Evolutionary conservation across 164 flowering plant genomes (phyloP).

Genomic region (Sedum album): DNA sequence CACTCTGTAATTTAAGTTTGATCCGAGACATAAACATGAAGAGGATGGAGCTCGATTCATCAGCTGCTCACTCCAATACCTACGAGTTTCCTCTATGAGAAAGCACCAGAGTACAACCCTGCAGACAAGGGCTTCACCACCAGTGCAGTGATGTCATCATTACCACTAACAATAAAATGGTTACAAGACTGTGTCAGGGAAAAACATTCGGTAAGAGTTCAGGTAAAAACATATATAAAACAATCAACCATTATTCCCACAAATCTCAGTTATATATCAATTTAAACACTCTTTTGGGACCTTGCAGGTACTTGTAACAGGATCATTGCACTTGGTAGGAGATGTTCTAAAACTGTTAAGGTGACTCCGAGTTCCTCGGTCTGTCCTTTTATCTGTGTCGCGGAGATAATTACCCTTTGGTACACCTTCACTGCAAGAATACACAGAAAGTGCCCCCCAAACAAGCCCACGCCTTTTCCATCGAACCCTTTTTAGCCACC

Average conservation of each 20-base stretch:
- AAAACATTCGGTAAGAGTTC: conserved; percentile 54
- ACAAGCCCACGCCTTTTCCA: conserved; percentile 95
- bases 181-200: conserved; percentile 53
- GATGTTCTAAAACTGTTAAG: conserved; percentile 64
- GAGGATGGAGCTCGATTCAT: no score
- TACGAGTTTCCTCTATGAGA: conserved; percentile 29
- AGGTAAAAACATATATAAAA: conserved; percentile 30
- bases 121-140: conserved; percentile 21
- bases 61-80: no score
- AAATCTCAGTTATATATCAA: neutral
- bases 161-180: conserved; percentile 70
- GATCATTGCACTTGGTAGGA: conserved; percentile 79
- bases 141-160: conserved; percentile 63
- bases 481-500: conserved; percentile 81
- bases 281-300: neutral
- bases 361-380: conserved; percentile 60
- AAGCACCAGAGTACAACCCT: conserved; percentile 28
- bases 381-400: no score
- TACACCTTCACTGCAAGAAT: no score
- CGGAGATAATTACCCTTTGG: no score
- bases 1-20: no score
- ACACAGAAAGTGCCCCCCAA: no score
- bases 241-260: neutral
- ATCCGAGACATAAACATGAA: no score
- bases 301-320: conserved; percentile 76